Conservation (phyloP, 2,329 filamentous ascomycete genomes). For the Aspergillus proliferans region DNA sequence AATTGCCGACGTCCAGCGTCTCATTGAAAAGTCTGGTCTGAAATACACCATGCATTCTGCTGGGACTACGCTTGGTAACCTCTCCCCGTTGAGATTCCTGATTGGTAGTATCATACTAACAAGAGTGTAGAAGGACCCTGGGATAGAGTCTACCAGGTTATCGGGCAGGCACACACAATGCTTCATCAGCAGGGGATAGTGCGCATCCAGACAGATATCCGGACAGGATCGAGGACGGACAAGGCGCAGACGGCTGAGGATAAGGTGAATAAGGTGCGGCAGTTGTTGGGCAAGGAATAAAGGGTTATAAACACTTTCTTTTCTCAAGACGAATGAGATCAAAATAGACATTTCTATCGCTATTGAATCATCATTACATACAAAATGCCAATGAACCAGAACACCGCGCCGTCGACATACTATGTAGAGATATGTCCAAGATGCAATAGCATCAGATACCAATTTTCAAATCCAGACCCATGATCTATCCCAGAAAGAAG, state of each 20-base stretch:
- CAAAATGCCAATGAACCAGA: background rate
- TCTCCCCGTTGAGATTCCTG: slow-evolving; percentile 10
- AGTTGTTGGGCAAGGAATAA: slow-evolving; percentile 34
- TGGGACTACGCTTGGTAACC: slow-evolving; percentile 80
- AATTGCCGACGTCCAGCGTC: slow-evolving; percentile 79
- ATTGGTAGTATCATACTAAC: slow-evolving; percentile 2
- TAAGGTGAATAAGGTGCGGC: slow-evolving; percentile 62
- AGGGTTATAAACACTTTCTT: background rate
- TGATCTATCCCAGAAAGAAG: background rate
- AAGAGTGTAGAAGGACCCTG: slow-evolving; percentile 68
- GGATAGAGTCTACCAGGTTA: slow-evolving; percentile 77
- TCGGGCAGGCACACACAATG: slow-evolving; percentile 77
- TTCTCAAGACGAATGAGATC: background rate
- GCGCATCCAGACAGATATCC: slow-evolving; percentile 81
- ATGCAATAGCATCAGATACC: too few relatives aligned
- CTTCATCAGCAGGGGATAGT: slow-evolving; percentile 72
- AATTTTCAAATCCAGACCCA: background rate
- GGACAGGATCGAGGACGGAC: slow-evolving; percentile 79
- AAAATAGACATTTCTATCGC: background rate
- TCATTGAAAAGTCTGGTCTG: slow-evolving; percentile 74
- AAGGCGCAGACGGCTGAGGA: slow-evolving; percentile 76
- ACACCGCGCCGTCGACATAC: background rate
- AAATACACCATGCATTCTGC: slow-evolving; percentile 87
- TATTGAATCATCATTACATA: background rate
- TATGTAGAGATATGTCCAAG: too few relatives aligned